Percentiles rank a stretch among this genome's conserved stretches.
These are phyloP conservation scores for Priceomyces haplophilus DNA, from an alignment of 805 yeast genomes.

Conservation along the genomic window DNA sequence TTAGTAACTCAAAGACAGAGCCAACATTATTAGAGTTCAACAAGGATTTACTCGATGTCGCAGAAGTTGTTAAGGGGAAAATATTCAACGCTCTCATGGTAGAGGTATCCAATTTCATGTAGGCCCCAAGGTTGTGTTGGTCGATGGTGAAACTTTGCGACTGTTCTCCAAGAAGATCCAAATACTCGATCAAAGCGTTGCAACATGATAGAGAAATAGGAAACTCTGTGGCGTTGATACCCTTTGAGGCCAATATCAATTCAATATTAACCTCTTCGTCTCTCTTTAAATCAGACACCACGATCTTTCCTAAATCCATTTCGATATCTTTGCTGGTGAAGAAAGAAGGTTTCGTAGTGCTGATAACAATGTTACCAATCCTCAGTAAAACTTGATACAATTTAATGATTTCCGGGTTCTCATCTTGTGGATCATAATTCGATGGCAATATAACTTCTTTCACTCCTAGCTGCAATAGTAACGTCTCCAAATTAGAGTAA, in stretches of 20 bases:
- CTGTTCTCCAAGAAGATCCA: conserved; percentile 60
- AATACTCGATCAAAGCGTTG: conserved; percentile 65
- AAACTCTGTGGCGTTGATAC: conserved; percentile 43
- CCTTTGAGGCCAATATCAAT: conserved; percentile 53
- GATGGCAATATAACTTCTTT: conserved; percentile 73
- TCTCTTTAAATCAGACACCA: conserved; percentile 34
- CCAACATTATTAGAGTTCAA: conserved; percentile 24
- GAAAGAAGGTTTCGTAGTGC: conserved; percentile 54
- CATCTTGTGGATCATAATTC: conserved; percentile 33
- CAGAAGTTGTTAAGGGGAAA: conserved; percentile 52
- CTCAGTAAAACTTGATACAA: conserved; percentile 65
- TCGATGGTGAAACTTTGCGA: conserved; percentile 55
- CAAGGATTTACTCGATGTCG: conserved; percentile 18
- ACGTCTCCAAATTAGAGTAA: conserved; percentile 80
- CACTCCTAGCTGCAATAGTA: conserved; percentile 83
- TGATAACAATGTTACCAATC: conserved; percentile 71
- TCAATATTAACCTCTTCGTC: conserved; percentile 31
- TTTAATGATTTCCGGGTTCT: conserved; percentile 54
- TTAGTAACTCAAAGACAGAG: conserved; percentile 78
- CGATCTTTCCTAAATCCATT: conserved; percentile 70
- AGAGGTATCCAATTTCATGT: conserved; percentile 86
- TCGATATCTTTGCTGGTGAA: conserved; percentile 70
- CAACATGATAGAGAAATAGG: conserved; percentile 58
- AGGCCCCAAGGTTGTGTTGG: conserved; percentile 70
- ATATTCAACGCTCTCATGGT: conserved; percentile 86